phyloP scores from a whole-genome alignment of 257 asterid species.

The Buddleja alternifolia region DNA sequence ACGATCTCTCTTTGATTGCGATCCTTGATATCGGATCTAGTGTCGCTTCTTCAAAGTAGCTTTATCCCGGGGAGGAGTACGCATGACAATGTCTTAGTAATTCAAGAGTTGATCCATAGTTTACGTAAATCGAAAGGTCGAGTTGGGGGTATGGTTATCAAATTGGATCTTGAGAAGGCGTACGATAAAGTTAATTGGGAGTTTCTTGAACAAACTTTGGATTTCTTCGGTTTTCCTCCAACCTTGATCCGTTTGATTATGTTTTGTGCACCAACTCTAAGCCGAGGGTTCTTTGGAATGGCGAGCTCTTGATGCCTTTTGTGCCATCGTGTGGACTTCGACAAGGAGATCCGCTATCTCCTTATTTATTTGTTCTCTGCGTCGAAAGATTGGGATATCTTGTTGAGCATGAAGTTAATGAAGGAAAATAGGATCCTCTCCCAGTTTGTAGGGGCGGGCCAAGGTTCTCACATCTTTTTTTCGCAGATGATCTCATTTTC shows the following conservation, averaged over 20 bases:
- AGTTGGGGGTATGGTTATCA: background rate
- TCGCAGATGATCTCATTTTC: too few species aligned
- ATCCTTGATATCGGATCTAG: background rate
- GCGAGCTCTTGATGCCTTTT: background rate
- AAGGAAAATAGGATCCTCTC: too few species aligned
- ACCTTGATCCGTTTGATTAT: background rate
- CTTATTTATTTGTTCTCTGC: background rate
- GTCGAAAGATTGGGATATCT: background rate
- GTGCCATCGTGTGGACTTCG: background rate
- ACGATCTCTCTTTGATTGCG: background rate
- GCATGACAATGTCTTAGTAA: background rate
- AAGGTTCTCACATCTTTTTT: too few species aligned
- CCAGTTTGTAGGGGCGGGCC: too few species aligned
- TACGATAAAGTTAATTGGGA: background rate
- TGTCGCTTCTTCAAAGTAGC: background rate
- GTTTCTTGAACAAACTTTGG: background rate
- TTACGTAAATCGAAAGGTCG: background rate
- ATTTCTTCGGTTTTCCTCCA: background rate
- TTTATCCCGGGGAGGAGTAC: background rate
- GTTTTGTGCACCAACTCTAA: background rate
- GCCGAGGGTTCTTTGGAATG: background rate
- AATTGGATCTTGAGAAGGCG: too few species aligned
- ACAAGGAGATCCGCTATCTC: background rate
- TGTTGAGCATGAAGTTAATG: too few species aligned
- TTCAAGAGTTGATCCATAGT: background rate